Evolutionary conservation across 352 stramenopile genomes (phyloP).

Genomic region (Phytophthora meadii): DNA sequence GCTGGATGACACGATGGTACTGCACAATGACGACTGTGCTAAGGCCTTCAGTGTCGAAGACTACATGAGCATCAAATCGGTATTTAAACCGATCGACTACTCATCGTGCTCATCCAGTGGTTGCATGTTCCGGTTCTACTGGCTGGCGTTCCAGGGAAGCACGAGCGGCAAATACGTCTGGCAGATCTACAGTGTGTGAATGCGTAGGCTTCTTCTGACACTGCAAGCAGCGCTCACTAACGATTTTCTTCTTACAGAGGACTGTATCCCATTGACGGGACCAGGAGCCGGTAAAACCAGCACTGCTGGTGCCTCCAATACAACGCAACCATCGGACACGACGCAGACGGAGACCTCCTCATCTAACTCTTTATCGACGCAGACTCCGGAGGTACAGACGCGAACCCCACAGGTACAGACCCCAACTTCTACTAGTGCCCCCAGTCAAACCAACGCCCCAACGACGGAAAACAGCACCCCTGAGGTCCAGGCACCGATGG

Average conservation of each 20-base stretch:
- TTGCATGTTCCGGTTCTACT: constrained; percentile 45
- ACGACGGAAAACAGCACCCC: background rate
- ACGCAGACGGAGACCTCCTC: too few relatives aligned
- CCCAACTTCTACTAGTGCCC: background rate
- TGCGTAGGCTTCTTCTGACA: background rate
- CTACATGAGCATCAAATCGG: constrained; percentile 34
- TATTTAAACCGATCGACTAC: constrained; percentile 37
- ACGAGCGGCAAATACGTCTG: constrained; percentile 26
- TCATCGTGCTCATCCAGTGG: constrained; percentile 24
- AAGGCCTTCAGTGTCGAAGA: constrained; percentile 15
- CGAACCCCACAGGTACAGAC: background rate
- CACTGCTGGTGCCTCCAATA: background rate
- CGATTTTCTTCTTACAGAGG: constrained; percentile 8
- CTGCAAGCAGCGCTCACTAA: background rate
- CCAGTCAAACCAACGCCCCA: too few relatives aligned
- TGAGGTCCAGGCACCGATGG: background rate
- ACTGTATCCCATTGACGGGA: constrained; percentile 22
- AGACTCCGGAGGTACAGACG: background rate
- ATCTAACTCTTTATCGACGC: too few relatives aligned
- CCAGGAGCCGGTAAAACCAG: constrained; percentile 14
- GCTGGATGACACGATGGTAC: constrained; percentile 36
- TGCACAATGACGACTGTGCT: constrained; percentile 37
- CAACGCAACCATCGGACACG: constrained; percentile 2
- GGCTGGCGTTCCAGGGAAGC: constrained; percentile 35
- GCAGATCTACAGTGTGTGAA: constrained; percentile 41